Evolutionary conservation across 129 eudicot genomes (phyloP).

Genomic region (Glebionis coronaria): DNA sequence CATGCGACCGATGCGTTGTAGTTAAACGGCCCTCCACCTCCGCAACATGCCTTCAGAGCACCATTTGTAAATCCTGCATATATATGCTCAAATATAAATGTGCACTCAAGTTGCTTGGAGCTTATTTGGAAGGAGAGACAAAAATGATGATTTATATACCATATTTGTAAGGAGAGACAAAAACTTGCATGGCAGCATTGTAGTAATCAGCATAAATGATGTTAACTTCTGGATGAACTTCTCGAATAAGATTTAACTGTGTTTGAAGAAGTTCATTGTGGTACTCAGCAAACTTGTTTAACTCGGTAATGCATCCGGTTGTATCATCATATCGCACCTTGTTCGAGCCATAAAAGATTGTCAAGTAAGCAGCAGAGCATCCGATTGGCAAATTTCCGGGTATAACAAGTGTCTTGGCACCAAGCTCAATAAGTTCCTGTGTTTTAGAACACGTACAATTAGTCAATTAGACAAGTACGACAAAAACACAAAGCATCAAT

Average conservation of each 20-base stretch:
- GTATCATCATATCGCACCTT: conserved; percentile 42
- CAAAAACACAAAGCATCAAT: not conserved
- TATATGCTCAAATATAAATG: not conserved
- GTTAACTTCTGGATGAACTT: conserved; percentile 41
- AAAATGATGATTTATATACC: conserved; percentile 11
- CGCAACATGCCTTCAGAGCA: conserved; percentile 26
- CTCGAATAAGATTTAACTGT: conserved; percentile 38
- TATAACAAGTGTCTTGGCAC: conserved; percentile 56
- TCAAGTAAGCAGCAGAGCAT: conserved; percentile 55
- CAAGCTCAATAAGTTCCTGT: conserved; percentile 55
- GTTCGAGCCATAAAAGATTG: conserved; percentile 40
- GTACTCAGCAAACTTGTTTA: conserved; percentile 54
- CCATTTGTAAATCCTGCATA: conserved; percentile 19
- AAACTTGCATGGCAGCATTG: conserved; percentile 30
- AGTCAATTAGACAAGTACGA: not conserved
- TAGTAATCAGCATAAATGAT: conserved; percentile 32
- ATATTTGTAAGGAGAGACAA: conserved; percentile 18
- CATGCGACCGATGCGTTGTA: conserved; percentile 11
- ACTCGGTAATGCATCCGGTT: conserved; percentile 47
- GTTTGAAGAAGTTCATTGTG: conserved; percentile 48
- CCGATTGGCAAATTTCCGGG: conserved; percentile 80
- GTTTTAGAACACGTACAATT: not conserved
- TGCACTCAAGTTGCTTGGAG: not conserved
- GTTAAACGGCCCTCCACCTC: conserved; percentile 14
- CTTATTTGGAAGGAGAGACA: not conserved